Evolutionary conservation across 2,329 filamentous ascomycete species (phyloP), one percentile per base, ranked within the genome.

Genomic region (Cladosporium sp.): DNA sequence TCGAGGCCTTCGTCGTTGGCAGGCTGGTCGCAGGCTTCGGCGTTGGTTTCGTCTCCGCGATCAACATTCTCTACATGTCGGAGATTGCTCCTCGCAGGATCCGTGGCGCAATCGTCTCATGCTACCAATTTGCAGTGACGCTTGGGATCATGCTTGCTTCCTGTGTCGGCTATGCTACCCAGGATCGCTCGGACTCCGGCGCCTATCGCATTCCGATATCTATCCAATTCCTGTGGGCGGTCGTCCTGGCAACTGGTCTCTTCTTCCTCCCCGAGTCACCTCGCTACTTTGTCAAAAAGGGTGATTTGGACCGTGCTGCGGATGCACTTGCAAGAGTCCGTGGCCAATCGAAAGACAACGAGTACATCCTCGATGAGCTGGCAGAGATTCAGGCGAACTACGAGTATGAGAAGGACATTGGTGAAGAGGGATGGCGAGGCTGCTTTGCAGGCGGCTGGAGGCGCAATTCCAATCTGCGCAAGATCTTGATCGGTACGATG

Each of bases 301-400:
- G 89, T 66, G 81, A 87, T 66, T 82, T 92, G 61, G 86, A 89
- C 49, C 77, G 83, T 61, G 92, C 92, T n/a, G 84, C 87, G 64
- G 68, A 79, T 2, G 82, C 87, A 14, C 84, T 96, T 3, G 80
- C 87, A 59, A 86, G 85, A 64, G 86, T 96, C 29, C 91, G 92
- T 75, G 91, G 90, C 67, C 91, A 96, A 81, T 84, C 89, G 52
- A 74, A 80, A 64, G 86, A 90, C 58, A 94, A 91, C 5, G 85
- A 89, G 65, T 92, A 86, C 77, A 89, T 96, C 78, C 86, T 90
- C 78, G 82, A 87, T 69, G 93, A 97, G 80, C 84, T 96, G 31
- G 86, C 90, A 29, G 92, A 96, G 81, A 92, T 97, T 69, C 85
- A 95, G 67, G 92, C 92, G 80, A 96, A 96, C 83, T 88, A 93